A percentile compares a stretch with the other conserved stretches of the same genome.
Evolutionary conservation across 352 stramenopile genomes (phyloP).

Genomic region (Globisporangium rhizosaccharum): DNA sequence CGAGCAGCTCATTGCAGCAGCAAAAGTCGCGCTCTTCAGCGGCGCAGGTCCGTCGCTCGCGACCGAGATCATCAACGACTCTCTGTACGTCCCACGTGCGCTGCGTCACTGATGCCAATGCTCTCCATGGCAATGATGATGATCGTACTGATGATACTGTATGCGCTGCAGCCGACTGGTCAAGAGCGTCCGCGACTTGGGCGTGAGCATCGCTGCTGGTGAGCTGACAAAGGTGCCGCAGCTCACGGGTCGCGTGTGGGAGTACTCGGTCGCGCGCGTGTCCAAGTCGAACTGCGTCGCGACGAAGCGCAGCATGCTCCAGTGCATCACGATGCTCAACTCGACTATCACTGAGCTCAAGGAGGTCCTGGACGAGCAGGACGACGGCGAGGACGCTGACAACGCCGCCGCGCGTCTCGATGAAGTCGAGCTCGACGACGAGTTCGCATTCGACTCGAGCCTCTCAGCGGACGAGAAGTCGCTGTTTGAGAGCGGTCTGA

Average conservation of each 20-base stretch:
- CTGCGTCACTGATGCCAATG: not conserved
- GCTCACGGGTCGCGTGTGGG: constrained; percentile 79
- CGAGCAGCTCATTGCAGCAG: constrained; percentile 68
- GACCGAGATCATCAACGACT: constrained; percentile 59
- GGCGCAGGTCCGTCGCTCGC: constrained; percentile 72
- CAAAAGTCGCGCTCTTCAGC: constrained; percentile 76
- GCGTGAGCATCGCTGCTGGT: constrained; percentile 30
- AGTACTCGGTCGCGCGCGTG: constrained; percentile 56
- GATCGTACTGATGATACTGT: not conserved
- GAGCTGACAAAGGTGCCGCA: constrained; percentile 58
- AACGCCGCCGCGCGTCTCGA: constrained; percentile 22
- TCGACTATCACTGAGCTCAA: constrained; percentile 78
- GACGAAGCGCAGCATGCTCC: constrained; percentile 80
- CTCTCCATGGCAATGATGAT: not conserved
- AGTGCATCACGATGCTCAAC: constrained; percentile 80
- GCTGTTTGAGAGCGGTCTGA: constrained; percentile 61
- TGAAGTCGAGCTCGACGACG: constrained; percentile 55
- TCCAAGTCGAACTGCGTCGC: constrained; percentile 86
- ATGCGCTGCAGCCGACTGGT: constrained; percentile 52
- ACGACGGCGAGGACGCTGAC: constrained; percentile 21
- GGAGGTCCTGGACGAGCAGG: constrained; percentile 58
- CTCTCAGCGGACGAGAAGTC: constrained; percentile 60
- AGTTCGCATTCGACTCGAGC: constrained; percentile 73
- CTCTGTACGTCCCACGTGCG: constrained; percentile 35
- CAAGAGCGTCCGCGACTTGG: constrained; percentile 65